Evolutionary conservation across 768 basidiomycete species (phyloP).

Genomic region (Sarcomyxa edulis): DNA sequence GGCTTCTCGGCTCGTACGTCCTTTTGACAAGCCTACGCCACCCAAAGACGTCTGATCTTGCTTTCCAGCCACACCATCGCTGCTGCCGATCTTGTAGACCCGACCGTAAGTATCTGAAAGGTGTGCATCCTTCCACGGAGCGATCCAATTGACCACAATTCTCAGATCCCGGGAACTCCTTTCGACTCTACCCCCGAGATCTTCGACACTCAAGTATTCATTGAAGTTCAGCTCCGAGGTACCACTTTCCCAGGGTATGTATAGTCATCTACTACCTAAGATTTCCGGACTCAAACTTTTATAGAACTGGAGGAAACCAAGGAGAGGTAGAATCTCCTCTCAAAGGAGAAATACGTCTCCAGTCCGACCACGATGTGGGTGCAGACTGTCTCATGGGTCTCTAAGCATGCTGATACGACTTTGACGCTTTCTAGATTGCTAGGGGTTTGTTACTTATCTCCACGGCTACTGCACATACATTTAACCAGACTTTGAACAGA

Average conservation of each 20-base stretch:
- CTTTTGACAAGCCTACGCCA: no score
- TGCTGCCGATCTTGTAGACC: constrained; percentile 27
- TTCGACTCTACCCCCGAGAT: constrained; percentile 40
- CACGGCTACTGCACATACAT: neutral
- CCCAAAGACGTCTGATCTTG: no score
- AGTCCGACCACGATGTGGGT: constrained; percentile 12
- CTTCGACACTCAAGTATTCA: constrained; percentile 41
- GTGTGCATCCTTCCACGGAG: no score
- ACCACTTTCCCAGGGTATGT: constrained; percentile 34
- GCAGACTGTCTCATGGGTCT: no score
- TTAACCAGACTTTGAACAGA: constrained; percentile 4
- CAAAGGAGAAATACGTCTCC: constrained; percentile 14
- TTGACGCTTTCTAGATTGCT: constrained; percentile 15
- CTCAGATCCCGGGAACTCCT: constrained; percentile 27
- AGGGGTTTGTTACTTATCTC: constrained; percentile 3
- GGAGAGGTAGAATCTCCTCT: constrained; percentile 13
- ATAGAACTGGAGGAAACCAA: constrained; percentile 1
- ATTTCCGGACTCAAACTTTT: no score
- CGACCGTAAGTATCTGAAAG: no score
- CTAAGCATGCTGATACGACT: no score
- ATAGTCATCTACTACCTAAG: no score
- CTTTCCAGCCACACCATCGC: constrained; percentile 18
- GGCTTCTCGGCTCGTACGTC: constrained; percentile 28
- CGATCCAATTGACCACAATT: constrained; percentile 4
- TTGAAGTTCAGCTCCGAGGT: constrained; percentile 41